Conservation (phyloP, 1,284 basidiomycete genomes). For the Phylloboletellus chloephorus region DNA sequence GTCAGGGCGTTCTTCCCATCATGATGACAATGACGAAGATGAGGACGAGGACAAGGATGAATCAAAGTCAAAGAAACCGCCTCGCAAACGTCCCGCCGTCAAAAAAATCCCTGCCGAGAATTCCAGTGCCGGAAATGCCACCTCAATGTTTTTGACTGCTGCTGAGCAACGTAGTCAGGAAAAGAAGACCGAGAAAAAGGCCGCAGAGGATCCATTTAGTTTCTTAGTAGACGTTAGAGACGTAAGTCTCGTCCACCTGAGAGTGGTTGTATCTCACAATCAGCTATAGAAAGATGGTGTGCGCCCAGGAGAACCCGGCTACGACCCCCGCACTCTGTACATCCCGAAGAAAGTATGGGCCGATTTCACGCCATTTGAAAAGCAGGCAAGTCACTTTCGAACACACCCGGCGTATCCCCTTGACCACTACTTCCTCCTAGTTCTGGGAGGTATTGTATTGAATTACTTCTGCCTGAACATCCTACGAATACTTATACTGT, state of each 20-base stretch:
- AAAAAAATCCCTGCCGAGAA: conserved; percentile 28
- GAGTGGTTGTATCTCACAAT: background rate
- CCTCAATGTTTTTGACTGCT: conserved; percentile 68
- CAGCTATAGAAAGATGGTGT: conserved; percentile 71
- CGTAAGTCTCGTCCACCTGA: conserved; percentile 37
- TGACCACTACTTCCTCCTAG: conserved; percentile 34
- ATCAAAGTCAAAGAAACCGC: conserved; percentile 35
- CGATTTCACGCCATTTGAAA: conserved; percentile 93
- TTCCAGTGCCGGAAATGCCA: conserved; percentile 19
- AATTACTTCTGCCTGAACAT: background rate
- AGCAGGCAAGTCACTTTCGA: conserved; percentile 51
- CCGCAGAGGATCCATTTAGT: conserved; percentile 73
- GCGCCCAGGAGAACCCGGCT: conserved; percentile 78
- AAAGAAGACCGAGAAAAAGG: conserved; percentile 80
- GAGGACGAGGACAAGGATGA: conserved; percentile 34
- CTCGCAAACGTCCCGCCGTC: conserved; percentile 22
- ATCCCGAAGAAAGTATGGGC: conserved; percentile 80
- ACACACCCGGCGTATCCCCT: background rate
- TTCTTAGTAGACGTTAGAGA: conserved; percentile 80
- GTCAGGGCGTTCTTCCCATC: conserved; percentile 24
- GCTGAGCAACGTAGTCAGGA: conserved; percentile 77
- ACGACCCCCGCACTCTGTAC: conserved; percentile 87
- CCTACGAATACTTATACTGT: conserved; percentile 4
- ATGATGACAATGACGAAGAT: conserved; percentile 31
- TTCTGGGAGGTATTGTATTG: conserved; percentile 74